Conservation (phyloP, 805 yeast genomes). For the Maudiozyma turicensis region DNA sequence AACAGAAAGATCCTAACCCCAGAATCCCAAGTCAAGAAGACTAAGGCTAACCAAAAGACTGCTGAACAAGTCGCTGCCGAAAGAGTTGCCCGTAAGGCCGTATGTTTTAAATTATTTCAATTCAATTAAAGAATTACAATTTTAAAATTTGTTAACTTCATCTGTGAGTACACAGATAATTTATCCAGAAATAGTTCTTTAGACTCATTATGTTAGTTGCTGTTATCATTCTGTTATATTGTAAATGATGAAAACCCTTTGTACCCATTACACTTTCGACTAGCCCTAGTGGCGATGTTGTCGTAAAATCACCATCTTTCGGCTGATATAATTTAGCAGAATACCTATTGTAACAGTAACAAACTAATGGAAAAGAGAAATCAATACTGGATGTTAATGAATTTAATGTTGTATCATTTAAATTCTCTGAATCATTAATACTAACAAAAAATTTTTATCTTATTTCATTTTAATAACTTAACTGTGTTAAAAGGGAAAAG, state of each 20-base stretch:
- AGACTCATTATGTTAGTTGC: no score
- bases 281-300: conserved; percentile 58
- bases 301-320: conserved; percentile 71
- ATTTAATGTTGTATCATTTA: neutral
- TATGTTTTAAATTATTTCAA: conserved; percentile 38
- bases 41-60: conserved; percentile 68
- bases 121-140: neutral
- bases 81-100: conserved; percentile 68
- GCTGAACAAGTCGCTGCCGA: conserved; percentile 73
- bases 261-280: conserved; percentile 41
- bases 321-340: conserved; percentile 36
- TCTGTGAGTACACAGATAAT: conserved; percentile 4
- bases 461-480: neutral
- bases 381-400: no score
- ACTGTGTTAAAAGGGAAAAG: neutral
- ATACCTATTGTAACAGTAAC: neutral
- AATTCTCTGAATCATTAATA: neutral
- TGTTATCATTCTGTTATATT: neutral
- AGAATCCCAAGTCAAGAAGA: conserved; percentile 79
- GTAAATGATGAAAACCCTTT: conserved; percentile 43
- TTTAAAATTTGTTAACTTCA: neutral
- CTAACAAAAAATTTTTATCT: neutral
- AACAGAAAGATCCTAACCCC: conserved; percentile 44
- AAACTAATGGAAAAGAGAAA: no score
- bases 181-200: no score